Percentiles rank a stretch among this genome's conserved stretches.
These are phyloP conservation scores for Tetratostichococcus sp. DNA, from an alignment of 139 green algal species.

Conservation along the genomic window DNA sequence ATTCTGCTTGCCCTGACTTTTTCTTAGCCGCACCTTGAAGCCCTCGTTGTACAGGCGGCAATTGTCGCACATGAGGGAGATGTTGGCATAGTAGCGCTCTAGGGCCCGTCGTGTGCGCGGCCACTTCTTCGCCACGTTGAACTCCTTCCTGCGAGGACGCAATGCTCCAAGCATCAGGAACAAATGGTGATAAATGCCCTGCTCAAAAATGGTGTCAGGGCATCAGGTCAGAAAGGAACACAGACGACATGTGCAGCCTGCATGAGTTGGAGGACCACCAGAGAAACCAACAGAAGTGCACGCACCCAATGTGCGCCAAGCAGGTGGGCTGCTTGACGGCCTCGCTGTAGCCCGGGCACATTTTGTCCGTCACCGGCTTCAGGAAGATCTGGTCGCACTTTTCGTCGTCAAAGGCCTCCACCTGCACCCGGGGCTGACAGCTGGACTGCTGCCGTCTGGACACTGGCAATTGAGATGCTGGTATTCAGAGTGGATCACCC, in stretches of 20 bases:
- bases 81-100: not conserved
- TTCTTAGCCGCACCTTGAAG: not conserved
- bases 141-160: not conserved
- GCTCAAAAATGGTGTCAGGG: not conserved
- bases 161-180: not conserved
- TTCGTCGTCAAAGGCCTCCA: not conserved
- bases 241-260: too few relatives aligned
- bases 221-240: not conserved
- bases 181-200: not conserved
- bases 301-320: not conserved
- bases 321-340: constrained; percentile 7
- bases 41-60: constrained; percentile 3
- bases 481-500: too few relatives aligned
- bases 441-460: too few relatives aligned
- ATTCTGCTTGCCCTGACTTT: not conserved
- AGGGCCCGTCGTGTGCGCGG: not conserved
- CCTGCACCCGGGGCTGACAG: too few relatives aligned
- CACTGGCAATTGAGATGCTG: too few relatives aligned
- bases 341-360: not conserved
- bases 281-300: not conserved
- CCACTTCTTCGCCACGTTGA: not conserved
- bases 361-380: not conserved
- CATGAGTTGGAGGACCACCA: not conserved
- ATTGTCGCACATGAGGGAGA: constrained; percentile 10
- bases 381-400: not conserved